phyloP scores from a whole-genome alignment of 192 early-diverging fungal species.

The Coemansia brasiliensis region DNA sequence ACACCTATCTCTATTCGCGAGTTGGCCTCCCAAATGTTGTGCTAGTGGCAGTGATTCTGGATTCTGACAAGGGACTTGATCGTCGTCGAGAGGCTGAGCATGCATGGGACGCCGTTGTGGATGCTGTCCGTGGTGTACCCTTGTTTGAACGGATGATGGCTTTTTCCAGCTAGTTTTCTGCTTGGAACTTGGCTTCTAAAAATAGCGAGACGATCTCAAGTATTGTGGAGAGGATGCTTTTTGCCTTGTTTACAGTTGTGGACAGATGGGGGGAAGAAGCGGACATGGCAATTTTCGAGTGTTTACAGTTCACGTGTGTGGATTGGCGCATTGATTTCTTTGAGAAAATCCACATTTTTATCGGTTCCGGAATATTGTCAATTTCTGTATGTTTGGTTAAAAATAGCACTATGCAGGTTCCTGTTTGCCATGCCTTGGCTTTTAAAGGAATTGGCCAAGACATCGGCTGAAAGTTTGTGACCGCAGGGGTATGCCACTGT shows the following conservation, averaged over 20 bases:
- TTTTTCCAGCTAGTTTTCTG: slow-evolving; percentile 9
- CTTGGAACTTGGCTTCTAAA: neutral
- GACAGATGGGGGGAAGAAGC: slow-evolving; percentile 14
- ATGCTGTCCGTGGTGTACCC: slow-evolving; percentile 38
- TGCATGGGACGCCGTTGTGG: slow-evolving; percentile 47
- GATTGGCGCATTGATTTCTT: slow-evolving; percentile 21
- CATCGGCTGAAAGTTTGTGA: neutral
- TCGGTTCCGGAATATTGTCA: neutral
- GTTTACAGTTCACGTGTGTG: slow-evolving; percentile 2
- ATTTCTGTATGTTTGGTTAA: neutral
- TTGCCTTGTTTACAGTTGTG: neutral
- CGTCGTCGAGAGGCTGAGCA: slow-evolving; percentile 46
- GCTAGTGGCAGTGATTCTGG: slow-evolving; percentile 38
- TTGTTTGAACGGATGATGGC: slow-evolving; percentile 39
- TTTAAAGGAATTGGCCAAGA: neutral
- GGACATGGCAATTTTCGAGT: neutral
- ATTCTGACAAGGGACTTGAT: slow-evolving; percentile 37
- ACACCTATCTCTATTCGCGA: slow-evolving; percentile 51
- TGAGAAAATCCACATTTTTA: neutral
- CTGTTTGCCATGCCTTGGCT: slow-evolving; percentile 14
- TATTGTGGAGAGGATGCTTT: neutral
- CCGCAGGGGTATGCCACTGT: slow-evolving; percentile 1
- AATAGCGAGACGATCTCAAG: slow-evolving; percentile 11
- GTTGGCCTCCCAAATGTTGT: slow-evolving; percentile 39
- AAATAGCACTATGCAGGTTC: slow-evolving; percentile 12